Evolutionary conservation across 106 monocot species (phyloP), one percentile per base, ranked within the genome.

Genomic region (Apostasia ramifera): DNA sequence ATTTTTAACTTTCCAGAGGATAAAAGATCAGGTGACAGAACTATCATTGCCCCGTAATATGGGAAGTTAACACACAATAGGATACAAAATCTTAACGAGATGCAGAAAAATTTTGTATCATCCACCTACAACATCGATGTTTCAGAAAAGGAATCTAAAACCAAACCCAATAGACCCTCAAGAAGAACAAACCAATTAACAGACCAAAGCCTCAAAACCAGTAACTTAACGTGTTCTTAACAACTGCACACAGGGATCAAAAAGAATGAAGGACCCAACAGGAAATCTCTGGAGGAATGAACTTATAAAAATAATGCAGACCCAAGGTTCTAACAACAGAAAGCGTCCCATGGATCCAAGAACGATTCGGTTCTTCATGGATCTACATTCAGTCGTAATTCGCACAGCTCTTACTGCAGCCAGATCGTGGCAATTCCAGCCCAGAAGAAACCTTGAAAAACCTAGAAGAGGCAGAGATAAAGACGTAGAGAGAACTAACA

Each of bases 401-500:
- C 50, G 50, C 4, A 50, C 50, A 8, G 50, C 50, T 50, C 4
- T 8, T 8, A 4, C 8, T 50, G 8, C 8, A 8, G 6, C 50
- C 4, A 50, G 4, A 5, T 50, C 8, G 50, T 4, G 50, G 50
- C 4, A 0, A 4, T 8, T 50, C 50, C 6, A 50, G 50, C 4
- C 50, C 4, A 8, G 8, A 8, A 50, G 50, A 50, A 4, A 50
- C 44, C 61, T 2, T 62, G 12, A 0, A 44, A 44, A 3, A 41
- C 44, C 42, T 46, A 14, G 37, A 65, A n/a, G 65, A 46, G 47
- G 2, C 39, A 67, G 59, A 70, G 13, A 72, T 1, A 68, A 58
- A 68, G 44, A 59, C 44, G 78, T 57, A 77, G 40, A 61, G 53
- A 56, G 66, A 75, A 39, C 74, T 75, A 85, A 97, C 97, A 97